These are phyloP conservation scores for Isoetes taiwanensis DNA, from an alignment of 75 land plant species.

Conservation along the genomic window DNA sequence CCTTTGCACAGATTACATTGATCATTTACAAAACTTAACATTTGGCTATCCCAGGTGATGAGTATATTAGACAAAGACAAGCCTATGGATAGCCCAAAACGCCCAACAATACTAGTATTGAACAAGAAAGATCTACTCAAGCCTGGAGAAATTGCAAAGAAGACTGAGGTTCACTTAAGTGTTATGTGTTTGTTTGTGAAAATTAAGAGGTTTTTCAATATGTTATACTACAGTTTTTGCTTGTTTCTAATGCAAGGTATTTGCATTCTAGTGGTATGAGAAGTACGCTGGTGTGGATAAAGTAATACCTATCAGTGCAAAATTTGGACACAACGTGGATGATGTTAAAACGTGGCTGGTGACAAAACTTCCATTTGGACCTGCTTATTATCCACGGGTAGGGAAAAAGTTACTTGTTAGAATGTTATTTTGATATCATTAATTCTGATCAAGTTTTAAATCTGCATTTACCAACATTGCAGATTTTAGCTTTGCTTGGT, in stretches of 20 bases:
- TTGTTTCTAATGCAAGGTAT: background rate
- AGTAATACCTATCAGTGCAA: conserved; percentile 93
- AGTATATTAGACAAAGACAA: no score
- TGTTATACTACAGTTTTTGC: background rate
- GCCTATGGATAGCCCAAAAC: no score
- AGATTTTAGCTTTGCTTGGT: no score
- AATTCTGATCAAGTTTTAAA: no score
- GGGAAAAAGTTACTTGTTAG: no score
- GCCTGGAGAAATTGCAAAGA: conserved; percentile 93
- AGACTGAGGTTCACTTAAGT: conserved; percentile 39
- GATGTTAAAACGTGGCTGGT: conserved; percentile 82
- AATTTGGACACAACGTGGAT: conserved; percentile 82
- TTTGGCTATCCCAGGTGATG: no score
- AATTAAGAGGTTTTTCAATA: background rate
- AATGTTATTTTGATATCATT: no score
- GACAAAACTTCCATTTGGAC: conserved; percentile 79
- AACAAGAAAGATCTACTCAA: conserved; percentile 91
- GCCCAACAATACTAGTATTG: conserved; percentile 60
- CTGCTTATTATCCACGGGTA: conserved; percentile 92
- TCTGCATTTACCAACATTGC: no score
- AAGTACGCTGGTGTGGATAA: conserved; percentile 61
- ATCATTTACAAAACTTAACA: no score
- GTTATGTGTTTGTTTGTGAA: background rate
- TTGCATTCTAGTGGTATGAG: conserved; percentile 68
- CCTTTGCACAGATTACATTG: no score